Conservation (phyloP, 768 basidiomycete species). For the Suillus placidus region DNA sequence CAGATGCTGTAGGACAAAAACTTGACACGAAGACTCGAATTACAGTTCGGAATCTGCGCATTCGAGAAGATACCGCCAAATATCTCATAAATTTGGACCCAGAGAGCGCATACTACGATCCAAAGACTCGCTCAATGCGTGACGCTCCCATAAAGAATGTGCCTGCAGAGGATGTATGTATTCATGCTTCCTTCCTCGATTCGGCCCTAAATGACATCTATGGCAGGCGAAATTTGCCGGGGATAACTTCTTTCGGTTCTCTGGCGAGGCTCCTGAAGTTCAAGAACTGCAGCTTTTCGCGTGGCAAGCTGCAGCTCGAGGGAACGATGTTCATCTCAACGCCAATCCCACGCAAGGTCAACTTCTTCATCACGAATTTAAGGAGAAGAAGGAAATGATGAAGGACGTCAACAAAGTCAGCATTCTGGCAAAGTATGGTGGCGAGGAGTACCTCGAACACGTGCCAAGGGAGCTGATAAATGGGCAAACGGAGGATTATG, state of each 20-base stretch:
- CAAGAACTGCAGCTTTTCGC: slow-evolving; percentile 95
- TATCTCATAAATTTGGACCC: slow-evolving; percentile 97
- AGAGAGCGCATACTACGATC: slow-evolving; percentile 97
- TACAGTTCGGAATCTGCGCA: slow-evolving; percentile 96
- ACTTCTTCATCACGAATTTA: slow-evolving; percentile 87
- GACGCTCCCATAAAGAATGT: slow-evolving; percentile 85
- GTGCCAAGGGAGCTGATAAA: slow-evolving; percentile 91
- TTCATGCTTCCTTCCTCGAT: slow-evolving; percentile 14
- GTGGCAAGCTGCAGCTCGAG: slow-evolving; percentile 92
- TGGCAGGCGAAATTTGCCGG: slow-evolving; percentile 86
- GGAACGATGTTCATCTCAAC: slow-evolving; percentile 94
- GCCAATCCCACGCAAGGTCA: slow-evolving; percentile 97
- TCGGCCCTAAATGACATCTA: slow-evolving; percentile 6
- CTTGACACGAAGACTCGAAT: slow-evolving; percentile 98
- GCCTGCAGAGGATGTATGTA: slow-evolving; percentile 82
- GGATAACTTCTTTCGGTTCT: slow-evolving; percentile 91
- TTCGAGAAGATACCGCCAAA: slow-evolving; percentile 98
- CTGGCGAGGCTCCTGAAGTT: slow-evolving; percentile 92
- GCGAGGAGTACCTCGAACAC: slow-evolving; percentile 86
- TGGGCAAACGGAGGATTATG: slow-evolving; percentile 96
- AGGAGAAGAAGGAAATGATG: slow-evolving; percentile 88
- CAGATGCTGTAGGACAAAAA: slow-evolving; percentile 97
- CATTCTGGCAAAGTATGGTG: slow-evolving; percentile 92
- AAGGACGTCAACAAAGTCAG: slow-evolving; percentile 88
- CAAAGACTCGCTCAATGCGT: slow-evolving; percentile 99